phyloP scores from a whole-genome alignment of 2,329 filamentous ascomycete genomes.

The Calonectria hawksworthii region DNA sequence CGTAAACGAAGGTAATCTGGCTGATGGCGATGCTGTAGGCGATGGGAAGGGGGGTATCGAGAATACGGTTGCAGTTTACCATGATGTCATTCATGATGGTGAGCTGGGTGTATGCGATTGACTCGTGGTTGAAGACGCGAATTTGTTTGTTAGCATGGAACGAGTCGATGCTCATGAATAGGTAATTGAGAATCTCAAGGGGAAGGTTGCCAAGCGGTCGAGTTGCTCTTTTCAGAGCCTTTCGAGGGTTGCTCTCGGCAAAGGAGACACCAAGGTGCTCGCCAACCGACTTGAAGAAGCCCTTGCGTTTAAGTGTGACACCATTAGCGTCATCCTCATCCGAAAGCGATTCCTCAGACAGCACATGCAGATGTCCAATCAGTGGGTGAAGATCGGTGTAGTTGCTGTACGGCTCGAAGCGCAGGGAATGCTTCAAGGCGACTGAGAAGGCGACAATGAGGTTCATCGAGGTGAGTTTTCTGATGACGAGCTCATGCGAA shows the following conservation, averaged over 20 bases:
- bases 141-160: background rate
- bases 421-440: background rate
- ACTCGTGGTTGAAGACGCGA: background rate
- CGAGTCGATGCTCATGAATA: background rate
- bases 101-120: background rate
- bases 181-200: conserved; percentile 3
- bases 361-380: background rate
- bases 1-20: background rate
- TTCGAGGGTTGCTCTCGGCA: background rate
- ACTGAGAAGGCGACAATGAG: background rate
- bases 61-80: background rate
- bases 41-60: background rate
- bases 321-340: background rate
- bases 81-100: background rate
- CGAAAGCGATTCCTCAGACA: background rate
- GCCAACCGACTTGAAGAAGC: background rate
- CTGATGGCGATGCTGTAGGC: background rate
- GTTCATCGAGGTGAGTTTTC: conserved; percentile 11
- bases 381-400: background rate
- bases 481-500: background rate
- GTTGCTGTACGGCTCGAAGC: background rate
- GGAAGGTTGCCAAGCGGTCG: background rate
- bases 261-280: background rate
- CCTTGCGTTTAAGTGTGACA: background rate
- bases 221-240: background rate